Percentiles rank a stretch among this genome's conserved stretches.
Evolutionary conservation across 2,329 filamentous ascomycete genomes (phyloP).

Genomic region (Thielaviopsis ethacetica): DNA sequence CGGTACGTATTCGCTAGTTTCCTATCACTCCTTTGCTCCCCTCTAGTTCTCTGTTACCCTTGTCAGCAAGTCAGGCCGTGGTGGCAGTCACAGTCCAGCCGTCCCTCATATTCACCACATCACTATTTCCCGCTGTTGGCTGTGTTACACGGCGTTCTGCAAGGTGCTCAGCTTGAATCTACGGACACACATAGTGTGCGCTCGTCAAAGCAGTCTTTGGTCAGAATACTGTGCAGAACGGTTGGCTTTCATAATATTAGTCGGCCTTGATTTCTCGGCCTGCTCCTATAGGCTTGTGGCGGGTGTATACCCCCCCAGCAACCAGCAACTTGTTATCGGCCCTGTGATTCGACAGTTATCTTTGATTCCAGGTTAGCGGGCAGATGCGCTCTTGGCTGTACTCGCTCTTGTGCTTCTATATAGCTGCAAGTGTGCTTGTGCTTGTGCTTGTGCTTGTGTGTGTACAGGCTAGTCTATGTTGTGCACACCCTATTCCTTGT

Average conservation of each 20-base stretch:
- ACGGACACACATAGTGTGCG: not conserved
- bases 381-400: not conserved
- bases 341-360: not conserved
- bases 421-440: not conserved
- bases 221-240: not conserved
- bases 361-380: not conserved
- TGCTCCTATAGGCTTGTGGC: not conserved
- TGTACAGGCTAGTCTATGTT: not conserved
- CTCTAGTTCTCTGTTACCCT: not conserved
- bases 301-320: not conserved
- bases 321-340: not conserved
- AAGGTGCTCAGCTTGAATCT: not conserved
- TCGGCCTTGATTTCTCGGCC: too few species aligned
- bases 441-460: not conserved
- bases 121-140: not conserved
- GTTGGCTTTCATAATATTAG: not conserved
- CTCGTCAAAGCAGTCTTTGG: not conserved
- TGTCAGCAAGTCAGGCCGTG: not conserved
- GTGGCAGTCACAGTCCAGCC: not conserved
- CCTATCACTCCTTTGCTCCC: not conserved
- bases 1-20: constrained; percentile 24
- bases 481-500: not conserved
- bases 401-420: not conserved
- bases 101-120: not conserved
- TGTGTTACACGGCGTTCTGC: not conserved